A percentile compares a stretch with the other conserved stretches of the same genome.
Evolutionary conservation across 2,329 filamentous ascomycete species (phyloP).

Genomic region (Colletotrichum musicola): DNA sequence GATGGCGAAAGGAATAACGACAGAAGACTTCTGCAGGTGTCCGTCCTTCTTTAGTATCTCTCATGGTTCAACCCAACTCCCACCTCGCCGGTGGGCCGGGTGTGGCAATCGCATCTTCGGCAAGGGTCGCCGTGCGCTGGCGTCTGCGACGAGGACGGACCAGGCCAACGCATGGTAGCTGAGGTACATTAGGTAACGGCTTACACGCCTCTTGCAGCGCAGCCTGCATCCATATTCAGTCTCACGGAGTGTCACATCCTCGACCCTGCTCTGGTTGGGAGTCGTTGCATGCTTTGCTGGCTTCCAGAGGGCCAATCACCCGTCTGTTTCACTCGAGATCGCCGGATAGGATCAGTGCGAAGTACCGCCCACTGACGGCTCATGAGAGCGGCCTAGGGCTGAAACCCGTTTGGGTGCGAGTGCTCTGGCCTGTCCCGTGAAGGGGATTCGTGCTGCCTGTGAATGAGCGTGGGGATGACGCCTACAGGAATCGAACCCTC

Average conservation of each 20-base stretch:
- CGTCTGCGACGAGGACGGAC: constrained; percentile 24
- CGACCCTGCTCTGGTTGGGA: constrained; percentile 8
- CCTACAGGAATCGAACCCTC: too few species aligned
- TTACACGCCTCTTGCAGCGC: constrained; percentile 14
- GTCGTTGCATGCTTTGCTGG: constrained; percentile 19
- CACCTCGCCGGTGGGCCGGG: constrained; percentile 11
- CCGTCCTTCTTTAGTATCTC: constrained; percentile 36
- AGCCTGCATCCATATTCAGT: constrained; percentile 18
- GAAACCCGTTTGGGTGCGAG: constrained; percentile 7
- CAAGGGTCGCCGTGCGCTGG: constrained; percentile 33
- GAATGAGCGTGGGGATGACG: too few species aligned
- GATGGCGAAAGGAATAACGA: constrained; percentile 1
- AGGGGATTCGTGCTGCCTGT: background rate
- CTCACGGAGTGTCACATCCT: constrained; percentile 28
- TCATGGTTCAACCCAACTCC: background rate
- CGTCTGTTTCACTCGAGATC: constrained; percentile 29
- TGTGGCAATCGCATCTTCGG: constrained; percentile 21
- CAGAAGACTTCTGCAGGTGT: constrained; percentile 16
- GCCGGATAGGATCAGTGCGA: constrained; percentile 25
- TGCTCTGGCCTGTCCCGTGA: background rate
- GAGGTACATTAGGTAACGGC: constrained; percentile 32
- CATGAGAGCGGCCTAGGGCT: constrained; percentile 7
- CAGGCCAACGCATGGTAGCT: constrained; percentile 15
- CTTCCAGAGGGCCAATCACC: constrained; percentile 11
- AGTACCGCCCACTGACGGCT: constrained; percentile 9